phyloP scores from a whole-genome alignment of 2,329 filamentous ascomycete genomes.

The Cladorrhinum sp. region DNA sequence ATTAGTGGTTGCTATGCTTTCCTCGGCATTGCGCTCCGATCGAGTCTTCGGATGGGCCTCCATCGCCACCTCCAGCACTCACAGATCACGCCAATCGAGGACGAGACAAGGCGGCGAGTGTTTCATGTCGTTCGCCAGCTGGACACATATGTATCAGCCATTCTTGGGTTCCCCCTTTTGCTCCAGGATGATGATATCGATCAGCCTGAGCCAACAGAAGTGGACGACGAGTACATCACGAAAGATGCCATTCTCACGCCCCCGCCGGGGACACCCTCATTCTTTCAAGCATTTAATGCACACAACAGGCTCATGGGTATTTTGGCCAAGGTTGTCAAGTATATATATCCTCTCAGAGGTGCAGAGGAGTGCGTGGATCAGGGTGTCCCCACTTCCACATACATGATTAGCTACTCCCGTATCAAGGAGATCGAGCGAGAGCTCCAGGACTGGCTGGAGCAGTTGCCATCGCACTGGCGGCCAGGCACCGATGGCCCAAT shows the following conservation, averaged over 20 bases:
- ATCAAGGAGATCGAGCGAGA: conserved; percentile 64
- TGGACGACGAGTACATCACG: conserved; percentile 67
- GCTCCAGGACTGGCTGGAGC: conserved; percentile 61
- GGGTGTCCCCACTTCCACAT: conserved; percentile 47
- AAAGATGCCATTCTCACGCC: conserved; percentile 53
- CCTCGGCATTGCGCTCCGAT: conserved; percentile 72
- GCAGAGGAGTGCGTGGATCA: conserved; percentile 47
- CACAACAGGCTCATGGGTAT: conserved; percentile 63
- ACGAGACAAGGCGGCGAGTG: conserved; percentile 60
- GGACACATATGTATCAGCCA: conserved; percentile 66
- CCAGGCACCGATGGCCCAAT: conserved; percentile 74
- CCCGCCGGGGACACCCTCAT: conserved; percentile 54
- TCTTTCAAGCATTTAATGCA: conserved; percentile 64
- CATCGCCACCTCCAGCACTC: conserved; percentile 69
- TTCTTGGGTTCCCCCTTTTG: conserved; percentile 64
- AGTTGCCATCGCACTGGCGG: conserved; percentile 71
- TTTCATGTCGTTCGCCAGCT: conserved; percentile 69
- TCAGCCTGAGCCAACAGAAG: conserved; percentile 60
- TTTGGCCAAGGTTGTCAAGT: conserved; percentile 61
- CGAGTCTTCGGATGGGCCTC: conserved; percentile 72
- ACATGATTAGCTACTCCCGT: conserved; percentile 60
- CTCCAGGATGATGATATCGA: conserved; percentile 64
- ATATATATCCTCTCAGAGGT: conserved; percentile 63
- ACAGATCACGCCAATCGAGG: conserved; percentile 59
- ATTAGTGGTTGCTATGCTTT: conserved; percentile 78